Evolutionary conservation across 2,329 filamentous ascomycete genomes (phyloP).

Genomic region (Didymella pomorum): DNA sequence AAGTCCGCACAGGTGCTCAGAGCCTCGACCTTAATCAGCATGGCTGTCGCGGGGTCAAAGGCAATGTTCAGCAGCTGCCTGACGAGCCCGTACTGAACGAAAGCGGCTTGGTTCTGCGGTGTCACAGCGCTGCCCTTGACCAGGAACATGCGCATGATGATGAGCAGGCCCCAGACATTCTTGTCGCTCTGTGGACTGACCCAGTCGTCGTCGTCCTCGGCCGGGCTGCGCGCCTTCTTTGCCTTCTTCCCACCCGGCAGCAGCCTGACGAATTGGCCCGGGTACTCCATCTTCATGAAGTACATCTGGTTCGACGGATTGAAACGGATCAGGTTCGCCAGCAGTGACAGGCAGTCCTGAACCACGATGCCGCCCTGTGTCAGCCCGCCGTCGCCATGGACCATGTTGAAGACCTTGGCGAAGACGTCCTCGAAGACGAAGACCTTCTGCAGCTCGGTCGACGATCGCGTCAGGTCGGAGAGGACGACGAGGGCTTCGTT

Average conservation of each 20-base stretch:
- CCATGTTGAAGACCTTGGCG: constrained; percentile 82
- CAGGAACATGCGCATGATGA: constrained; percentile 86
- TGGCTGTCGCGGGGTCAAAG: constrained; percentile 75
- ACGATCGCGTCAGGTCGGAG: constrained; percentile 85
- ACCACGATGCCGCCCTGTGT: constrained; percentile 84
- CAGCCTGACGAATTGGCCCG: constrained; percentile 74
- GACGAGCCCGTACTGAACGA: constrained; percentile 83
- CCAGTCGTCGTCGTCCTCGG: constrained; percentile 71
- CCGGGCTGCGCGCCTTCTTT: constrained; percentile 55
- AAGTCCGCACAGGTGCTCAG: constrained; percentile 86
- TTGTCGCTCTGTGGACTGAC: constrained; percentile 80
- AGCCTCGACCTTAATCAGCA: constrained; percentile 85
- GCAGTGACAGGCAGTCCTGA: constrained; percentile 89
- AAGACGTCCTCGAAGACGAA: constrained; percentile 97
- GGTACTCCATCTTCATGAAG: constrained; percentile 88
- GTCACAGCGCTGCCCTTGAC: constrained; percentile 81
- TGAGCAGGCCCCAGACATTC: constrained; percentile 89
- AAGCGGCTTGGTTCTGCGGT: constrained; percentile 81
- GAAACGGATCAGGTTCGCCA: constrained; percentile 86
- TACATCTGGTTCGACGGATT: constrained; percentile 93
- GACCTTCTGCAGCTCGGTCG: constrained; percentile 89
- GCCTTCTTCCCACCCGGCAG: constrained; percentile 66
- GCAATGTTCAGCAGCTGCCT: constrained; percentile 82
- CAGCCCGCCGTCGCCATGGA: constrained; percentile 82
- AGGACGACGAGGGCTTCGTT: constrained; percentile 86